Conservation (phyloP, 108 stramenopile genomes). For the Skeletonema potamos region DNA sequence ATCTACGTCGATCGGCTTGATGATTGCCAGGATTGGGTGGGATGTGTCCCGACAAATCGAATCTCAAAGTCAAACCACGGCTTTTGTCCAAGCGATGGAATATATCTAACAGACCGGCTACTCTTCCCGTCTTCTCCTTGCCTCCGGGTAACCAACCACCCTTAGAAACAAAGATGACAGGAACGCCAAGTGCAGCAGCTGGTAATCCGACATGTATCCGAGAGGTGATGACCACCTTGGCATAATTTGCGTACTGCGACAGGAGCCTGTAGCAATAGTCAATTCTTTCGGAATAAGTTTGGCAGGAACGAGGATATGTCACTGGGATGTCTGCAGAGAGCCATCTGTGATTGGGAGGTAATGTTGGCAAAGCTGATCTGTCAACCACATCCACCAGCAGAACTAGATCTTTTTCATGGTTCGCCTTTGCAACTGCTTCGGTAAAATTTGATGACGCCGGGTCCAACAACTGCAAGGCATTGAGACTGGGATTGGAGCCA, state of each 20-base stretch:
- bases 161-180: constrained; percentile 4
- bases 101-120: not conserved
- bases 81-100: not conserved
- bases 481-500: not conserved
- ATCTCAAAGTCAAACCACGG: not conserved
- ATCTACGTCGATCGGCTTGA: not conserved
- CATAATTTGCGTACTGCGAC: not conserved
- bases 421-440: not conserved
- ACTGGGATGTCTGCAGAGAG: not conserved
- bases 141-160: not conserved
- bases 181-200: not conserved
- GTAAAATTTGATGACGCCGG: not conserved
- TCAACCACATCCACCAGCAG: constrained; percentile 3
- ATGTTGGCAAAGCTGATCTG: not conserved
- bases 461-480: not conserved
- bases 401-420: not conserved
- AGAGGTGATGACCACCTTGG: constrained; percentile 4
- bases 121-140: not conserved
- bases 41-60: not conserved
- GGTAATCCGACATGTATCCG: constrained; percentile 4
- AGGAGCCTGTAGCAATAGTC: constrained; percentile 2
- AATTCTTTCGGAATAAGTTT: not conserved
- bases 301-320: not conserved
- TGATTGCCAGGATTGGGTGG: constrained; percentile 9
- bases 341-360: not conserved